Percentiles rank a stretch among this genome's conserved stretches.
phyloP scores from a whole-genome alignment of 169 alveolate species.

The Eimeria tenella region DNA sequence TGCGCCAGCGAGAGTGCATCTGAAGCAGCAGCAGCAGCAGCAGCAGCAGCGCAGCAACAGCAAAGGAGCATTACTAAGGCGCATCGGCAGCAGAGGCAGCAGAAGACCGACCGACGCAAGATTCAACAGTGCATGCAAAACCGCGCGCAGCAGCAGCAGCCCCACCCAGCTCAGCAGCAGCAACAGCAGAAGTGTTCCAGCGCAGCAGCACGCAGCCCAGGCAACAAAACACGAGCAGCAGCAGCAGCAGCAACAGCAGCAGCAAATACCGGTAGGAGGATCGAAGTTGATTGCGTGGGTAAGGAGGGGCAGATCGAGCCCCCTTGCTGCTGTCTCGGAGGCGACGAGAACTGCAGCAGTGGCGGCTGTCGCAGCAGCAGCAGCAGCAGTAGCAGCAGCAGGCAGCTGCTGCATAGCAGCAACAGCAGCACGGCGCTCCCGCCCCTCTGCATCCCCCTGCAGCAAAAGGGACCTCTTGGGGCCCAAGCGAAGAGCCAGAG shows the following conservation, averaged over 20 bases:
- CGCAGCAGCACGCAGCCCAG: background rate
- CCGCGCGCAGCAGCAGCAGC: background rate
- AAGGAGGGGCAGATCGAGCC: conserved; percentile 68
- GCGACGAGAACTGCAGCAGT: conserved; percentile 35
- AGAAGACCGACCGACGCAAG: background rate
- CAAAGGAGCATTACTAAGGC: background rate
- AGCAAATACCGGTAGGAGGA: conserved; percentile 42
- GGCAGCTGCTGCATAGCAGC: conserved; percentile 15
- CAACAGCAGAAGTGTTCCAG: background rate
- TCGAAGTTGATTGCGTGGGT: conserved; percentile 74
- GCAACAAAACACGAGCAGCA: background rate
- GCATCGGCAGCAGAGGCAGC: background rate
- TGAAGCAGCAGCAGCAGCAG: background rate
- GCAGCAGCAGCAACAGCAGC: background rate
- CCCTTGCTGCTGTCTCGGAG: conserved; percentile 74
- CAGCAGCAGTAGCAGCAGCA: background rate
- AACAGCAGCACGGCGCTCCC: conserved; percentile 19
- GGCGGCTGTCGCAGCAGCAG: background rate
- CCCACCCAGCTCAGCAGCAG: background rate
- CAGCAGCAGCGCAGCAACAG: background rate
- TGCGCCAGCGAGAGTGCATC: conserved; percentile 85
- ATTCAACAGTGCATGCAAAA: no score
- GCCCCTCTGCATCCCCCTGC: background rate
- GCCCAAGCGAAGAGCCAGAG: conserved; percentile 25
- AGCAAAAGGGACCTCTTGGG: background rate